Evolutionary conservation across 1,139 yeast species (phyloP).

Genomic region (Geotrichum phurueaensis): DNA sequence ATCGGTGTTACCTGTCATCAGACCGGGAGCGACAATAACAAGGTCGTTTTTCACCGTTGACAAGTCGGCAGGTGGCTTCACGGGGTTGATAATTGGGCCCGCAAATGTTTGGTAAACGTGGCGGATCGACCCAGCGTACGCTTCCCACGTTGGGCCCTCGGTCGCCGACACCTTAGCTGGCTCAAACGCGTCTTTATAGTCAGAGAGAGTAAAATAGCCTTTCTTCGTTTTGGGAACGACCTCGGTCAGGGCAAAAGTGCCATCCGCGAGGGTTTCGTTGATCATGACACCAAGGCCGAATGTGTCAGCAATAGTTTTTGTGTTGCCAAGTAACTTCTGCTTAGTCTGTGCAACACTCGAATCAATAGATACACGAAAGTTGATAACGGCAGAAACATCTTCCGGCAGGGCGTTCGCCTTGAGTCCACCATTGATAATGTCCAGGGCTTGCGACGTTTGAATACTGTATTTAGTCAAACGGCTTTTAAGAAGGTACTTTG

Average conservation of each 20-base stretch:
- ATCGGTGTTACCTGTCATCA: conserved; percentile 81
- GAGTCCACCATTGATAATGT: conserved; percentile 54
- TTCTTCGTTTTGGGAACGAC: conserved; percentile 2
- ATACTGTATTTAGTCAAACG: conserved; percentile 39
- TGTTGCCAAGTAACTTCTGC: conserved; percentile 38
- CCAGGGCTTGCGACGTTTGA: conserved; percentile 57
- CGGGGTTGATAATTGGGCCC: conserved; percentile 26
- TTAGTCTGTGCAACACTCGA: conserved; percentile 40
- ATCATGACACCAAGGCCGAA: conserved; percentile 43
- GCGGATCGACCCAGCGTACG: conserved; percentile 48
- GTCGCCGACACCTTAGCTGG: conserved; percentile 57
- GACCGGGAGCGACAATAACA: conserved; percentile 53
- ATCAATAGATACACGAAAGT: conserved; percentile 51
- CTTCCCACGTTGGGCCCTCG: conserved; percentile 46
- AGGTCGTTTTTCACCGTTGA: conserved; percentile 3
- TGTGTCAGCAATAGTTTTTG: conserved; percentile 40
- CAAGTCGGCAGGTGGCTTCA: conserved; percentile 2
- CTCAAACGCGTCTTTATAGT: conserved; percentile 35
- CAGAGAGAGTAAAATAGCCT: conserved; percentile 33
- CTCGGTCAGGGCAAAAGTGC: conserved; percentile 3
- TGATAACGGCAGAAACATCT: conserved; percentile 45
- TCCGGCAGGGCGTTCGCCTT: conserved; percentile 68
- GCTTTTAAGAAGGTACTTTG: conserved; percentile 10
- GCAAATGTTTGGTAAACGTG: conserved; percentile 15
- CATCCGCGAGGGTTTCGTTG: conserved; percentile 23